Evolutionary conservation across 163 green algal species (phyloP).

Genomic region (Volvox carteri): DNA sequence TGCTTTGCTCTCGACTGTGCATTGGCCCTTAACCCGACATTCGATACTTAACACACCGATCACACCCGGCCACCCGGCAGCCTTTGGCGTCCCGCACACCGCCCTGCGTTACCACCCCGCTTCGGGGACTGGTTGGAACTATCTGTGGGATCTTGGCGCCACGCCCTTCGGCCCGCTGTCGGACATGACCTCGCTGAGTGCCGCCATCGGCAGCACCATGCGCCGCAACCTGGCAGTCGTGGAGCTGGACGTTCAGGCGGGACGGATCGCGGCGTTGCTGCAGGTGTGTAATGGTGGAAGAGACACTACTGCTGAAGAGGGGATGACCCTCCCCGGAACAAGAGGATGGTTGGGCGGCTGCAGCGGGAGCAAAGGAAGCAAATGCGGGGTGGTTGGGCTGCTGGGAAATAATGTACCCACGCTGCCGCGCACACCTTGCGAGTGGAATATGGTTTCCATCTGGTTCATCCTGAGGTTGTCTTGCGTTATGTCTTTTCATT

Average conservation of each 20-base stretch:
- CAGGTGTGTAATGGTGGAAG: neutral
- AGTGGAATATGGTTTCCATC: no score
- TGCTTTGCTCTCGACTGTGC: no score
- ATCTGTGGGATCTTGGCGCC: slow-evolving; percentile 48
- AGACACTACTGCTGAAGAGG: neutral
- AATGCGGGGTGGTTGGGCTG: no score
- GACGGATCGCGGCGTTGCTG: slow-evolving; percentile 24
- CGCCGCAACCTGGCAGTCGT: slow-evolving; percentile 65
- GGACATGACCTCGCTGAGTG: slow-evolving; percentile 72
- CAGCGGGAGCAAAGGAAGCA: neutral
- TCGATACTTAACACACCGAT: no score
- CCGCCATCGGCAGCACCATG: slow-evolving; percentile 56
- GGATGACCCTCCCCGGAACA: neutral
- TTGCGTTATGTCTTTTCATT: no score
- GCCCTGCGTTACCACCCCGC: slow-evolving; percentile 35
- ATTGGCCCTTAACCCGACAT: no score
- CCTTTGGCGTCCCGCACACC: slow-evolving; percentile 8
- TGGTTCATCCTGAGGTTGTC: no score
- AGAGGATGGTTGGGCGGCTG: neutral
- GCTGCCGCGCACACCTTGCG: no score
- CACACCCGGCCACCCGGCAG: no score
- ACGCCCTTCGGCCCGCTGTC: slow-evolving; percentile 42
- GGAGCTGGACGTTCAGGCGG: slow-evolving; percentile 33
- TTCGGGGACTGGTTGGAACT: slow-evolving; percentile 74
- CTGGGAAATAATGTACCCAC: no score